Conservation (phyloP, 2,329 filamentous ascomycete genomes). For the Xenosphaeropsis pyriputrescens region DNA sequence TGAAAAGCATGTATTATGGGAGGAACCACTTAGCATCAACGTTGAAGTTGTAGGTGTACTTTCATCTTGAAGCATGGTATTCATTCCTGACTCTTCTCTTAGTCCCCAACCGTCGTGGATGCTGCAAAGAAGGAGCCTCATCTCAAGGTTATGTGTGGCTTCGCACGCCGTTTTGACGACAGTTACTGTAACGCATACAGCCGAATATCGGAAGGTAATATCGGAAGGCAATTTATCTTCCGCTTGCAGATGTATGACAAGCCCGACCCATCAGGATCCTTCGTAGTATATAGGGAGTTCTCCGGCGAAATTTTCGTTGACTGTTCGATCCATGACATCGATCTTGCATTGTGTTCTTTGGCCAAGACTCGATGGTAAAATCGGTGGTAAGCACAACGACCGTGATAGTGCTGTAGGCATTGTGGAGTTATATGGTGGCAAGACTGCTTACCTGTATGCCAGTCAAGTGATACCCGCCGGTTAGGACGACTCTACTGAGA, state of each 20-base stretch:
- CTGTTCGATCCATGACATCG: constrained; percentile 57
- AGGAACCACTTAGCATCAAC: constrained; percentile 43
- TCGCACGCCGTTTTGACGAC: constrained; percentile 50
- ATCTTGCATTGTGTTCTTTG: constrained; percentile 49
- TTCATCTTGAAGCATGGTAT: background rate
- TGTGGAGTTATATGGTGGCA: constrained; percentile 48
- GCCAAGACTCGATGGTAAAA: constrained; percentile 33
- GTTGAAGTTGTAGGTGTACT: constrained; percentile 34
- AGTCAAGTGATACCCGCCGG: constrained; percentile 54
- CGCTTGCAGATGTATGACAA: constrained; percentile 55
- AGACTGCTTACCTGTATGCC: constrained; percentile 49
- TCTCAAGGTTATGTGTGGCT: constrained; percentile 52
- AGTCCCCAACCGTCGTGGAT: constrained; percentile 45
- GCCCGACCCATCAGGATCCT: constrained; percentile 49
- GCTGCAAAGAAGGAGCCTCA: constrained; percentile 37
- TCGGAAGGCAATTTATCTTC: constrained; percentile 44
- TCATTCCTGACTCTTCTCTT: background rate
- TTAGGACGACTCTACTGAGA: constrained; percentile 52
- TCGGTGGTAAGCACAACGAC: constrained; percentile 41
- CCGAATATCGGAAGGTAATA: constrained; percentile 34
- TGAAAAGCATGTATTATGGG: constrained; percentile 40
- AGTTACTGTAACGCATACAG: constrained; percentile 45
- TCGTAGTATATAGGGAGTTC: constrained; percentile 51
- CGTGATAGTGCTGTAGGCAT: constrained; percentile 48
- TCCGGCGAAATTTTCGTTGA: constrained; percentile 58